Evolutionary conservation across 352 stramenopile genomes (phyloP), one percentile per base, ranked within the genome.

Genomic region (Pythium brassicae): DNA sequence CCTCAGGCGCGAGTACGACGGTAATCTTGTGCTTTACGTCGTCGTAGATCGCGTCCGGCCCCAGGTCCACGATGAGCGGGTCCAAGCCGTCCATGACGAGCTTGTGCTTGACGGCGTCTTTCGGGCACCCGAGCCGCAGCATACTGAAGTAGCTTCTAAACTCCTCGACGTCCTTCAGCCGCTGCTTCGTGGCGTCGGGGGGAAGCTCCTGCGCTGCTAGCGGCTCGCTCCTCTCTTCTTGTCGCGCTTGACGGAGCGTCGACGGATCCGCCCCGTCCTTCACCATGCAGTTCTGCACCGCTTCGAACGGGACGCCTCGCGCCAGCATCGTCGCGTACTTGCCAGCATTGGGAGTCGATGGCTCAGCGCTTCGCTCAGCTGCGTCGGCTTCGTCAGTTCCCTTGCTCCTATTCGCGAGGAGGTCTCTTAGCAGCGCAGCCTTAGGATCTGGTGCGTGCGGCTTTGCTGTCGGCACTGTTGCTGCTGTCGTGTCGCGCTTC

Each of bases 91-190:
- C 93, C 74, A 92, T 91, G 23, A 75, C 58, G 60, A 98, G 71
- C 47, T 97, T 97, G 54, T 98, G 87, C 42, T 85, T 83, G 2
- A 98, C 88, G 7, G 93, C 92, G 53, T 90, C 86, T 53, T 86
- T 85, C 3, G 82, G 90, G 12, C 95, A 83, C 22, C 95, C 94
- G 57, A 98, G 78, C 42, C 94, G 86, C 17, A 98, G 62, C 94
- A 99, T 98, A 55, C 83, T 87, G 66, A 98, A 98, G 59, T 98
- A 98, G 43, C 78, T 78, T 25, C 74, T 66, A 20, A 89, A 92
- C 35, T 89, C 73, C 8, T 85, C 61, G 34, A 87, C 71, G 22
- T 94, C 74, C 25, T 89, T 78, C 8, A 94, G 66, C 14, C 59
- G 72, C 12, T 39, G 50, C 58, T 55, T 62, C 12, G 47, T 23